Percentiles rank a stretch among this genome's conserved stretches.
phyloP scores from a whole-genome alignment of 2,329 filamentous ascomycete genomes.

The Mycocentrospora acerina region DNA sequence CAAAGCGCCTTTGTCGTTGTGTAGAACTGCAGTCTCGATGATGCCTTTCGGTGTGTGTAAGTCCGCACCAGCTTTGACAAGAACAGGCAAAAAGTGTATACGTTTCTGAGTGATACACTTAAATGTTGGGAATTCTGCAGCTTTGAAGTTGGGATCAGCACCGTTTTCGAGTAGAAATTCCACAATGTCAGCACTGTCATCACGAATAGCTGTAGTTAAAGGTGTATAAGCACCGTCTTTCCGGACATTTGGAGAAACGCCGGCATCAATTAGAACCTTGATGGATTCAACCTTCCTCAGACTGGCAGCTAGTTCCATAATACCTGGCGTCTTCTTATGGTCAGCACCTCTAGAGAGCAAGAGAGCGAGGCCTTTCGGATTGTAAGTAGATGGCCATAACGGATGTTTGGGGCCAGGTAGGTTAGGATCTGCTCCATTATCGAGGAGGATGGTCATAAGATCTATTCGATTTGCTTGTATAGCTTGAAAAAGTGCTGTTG shows the following conservation, averaged over 20 bases:
- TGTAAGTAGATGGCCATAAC: constrained; percentile 65
- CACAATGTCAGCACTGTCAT: constrained; percentile 64
- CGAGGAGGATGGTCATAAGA: constrained; percentile 55
- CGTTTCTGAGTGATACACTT: constrained; percentile 69
- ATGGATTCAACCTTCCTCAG: constrained; percentile 66
- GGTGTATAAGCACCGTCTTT: constrained; percentile 70
- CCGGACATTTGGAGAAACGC: constrained; percentile 61
- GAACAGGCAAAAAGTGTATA: constrained; percentile 59
- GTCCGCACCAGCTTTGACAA: constrained; percentile 61
- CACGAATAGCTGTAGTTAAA: constrained; percentile 67
- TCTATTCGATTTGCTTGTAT: constrained; percentile 60
- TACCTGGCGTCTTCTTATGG: constrained; percentile 59
- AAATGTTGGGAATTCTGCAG: constrained; percentile 66
- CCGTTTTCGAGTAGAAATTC: constrained; percentile 57
- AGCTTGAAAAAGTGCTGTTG: constrained; percentile 64
- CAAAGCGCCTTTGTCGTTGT: constrained; percentile 63
- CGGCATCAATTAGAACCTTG: constrained; percentile 57
- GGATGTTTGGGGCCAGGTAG: constrained; percentile 69
- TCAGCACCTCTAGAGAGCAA: constrained; percentile 63
- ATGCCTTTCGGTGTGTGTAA: constrained; percentile 64
- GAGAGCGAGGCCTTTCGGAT: constrained; percentile 59
- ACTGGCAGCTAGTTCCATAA: constrained; percentile 65
- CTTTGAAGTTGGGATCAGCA: constrained; percentile 56
- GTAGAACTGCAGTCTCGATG: constrained; percentile 63
- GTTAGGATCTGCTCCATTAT: constrained; percentile 67